Base-by-base conservation (phyloP, 1,284 basidiomycete species). In the Phlebopus sp. region DNA sequence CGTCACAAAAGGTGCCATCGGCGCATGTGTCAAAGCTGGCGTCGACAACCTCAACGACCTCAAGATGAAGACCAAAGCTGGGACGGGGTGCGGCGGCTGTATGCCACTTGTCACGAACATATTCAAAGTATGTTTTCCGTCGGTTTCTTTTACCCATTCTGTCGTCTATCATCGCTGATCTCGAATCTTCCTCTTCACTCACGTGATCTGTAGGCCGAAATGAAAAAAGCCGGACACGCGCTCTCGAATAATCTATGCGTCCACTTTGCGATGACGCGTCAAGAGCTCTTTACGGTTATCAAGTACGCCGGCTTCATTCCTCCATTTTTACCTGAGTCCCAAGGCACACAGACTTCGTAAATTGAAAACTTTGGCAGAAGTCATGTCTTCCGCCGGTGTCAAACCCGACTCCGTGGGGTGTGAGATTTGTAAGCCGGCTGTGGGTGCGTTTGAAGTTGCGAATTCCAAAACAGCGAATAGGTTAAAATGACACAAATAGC, bases 71-170 rank as follows among this genome's bases (percentile, higher is more conserved):
- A 89, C 86, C 14, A 90, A 89, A 66, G 81, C 77, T 13, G 85
- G 84, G 13, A 81, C 82, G 1, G 87, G 84, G 5, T 90, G 87
- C 55, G 86, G 87, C 45, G 87, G 87, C 37, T 90, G 87, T 54
- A 73, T 82, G 38, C 81, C 80, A 1, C 68, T 83, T 36, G 70
- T 75, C 13, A 78, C 74, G 11, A 71, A 69, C 44, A 79, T 84
- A 54, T 81, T 81, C 69, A 72, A 72, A 39, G 51, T 55, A 17
- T 25, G 36, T 17, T 9, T 23, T 30, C 14, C 15, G 29, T 18
- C 18, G 21, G 11, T 21, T 19, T 40, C 13, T 19, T 30, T 31
- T 14, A 11, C 13, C 18, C 8, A 9, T 29, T 29, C 8, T 29
- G 27, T 11, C 27, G 27, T 29, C 10, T 29, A 8, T 29, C 27